phyloP scores from a whole-genome alignment of 257 asterid genomes.

The Solanum neorickii region DNA sequence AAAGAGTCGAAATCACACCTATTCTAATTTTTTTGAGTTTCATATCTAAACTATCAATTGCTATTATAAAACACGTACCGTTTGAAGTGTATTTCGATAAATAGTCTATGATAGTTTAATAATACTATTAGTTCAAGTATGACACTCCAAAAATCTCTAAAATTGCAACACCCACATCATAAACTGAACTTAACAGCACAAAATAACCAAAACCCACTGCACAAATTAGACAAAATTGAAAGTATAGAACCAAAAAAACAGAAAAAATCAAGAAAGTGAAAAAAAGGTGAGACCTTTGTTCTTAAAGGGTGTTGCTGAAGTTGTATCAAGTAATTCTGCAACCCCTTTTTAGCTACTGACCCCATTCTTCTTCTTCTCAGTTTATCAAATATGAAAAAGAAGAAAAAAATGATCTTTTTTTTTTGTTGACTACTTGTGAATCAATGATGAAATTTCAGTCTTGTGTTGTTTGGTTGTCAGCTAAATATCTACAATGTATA shows the following conservation, averaged over 20 bases:
- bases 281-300: constrained; percentile 50
- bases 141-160: not conserved
- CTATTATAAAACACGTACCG: fast-evolving
- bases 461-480: no score
- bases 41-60: no score
- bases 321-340: constrained; percentile 61
- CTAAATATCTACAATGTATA: no score
- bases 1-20: not conserved
- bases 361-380: constrained; percentile 29
- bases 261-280: not conserved
- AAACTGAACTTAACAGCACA: not conserved
- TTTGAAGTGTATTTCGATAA: not conserved
- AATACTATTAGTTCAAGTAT: no score
- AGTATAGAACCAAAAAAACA: not conserved
- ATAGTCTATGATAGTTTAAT: not conserved
- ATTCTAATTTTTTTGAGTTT: no score
- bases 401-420: no score
- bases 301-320: constrained; percentile 80
- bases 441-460: not conserved
- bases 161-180: not conserved
- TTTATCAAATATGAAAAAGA: not conserved
- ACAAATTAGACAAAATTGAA: not conserved
- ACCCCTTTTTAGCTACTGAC: constrained; percentile 59
- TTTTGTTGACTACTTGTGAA: not conserved
- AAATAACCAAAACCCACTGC: not conserved